Base-by-base conservation (phyloP, 306 rosid genomes). In the Vigna trinervia region DNA sequence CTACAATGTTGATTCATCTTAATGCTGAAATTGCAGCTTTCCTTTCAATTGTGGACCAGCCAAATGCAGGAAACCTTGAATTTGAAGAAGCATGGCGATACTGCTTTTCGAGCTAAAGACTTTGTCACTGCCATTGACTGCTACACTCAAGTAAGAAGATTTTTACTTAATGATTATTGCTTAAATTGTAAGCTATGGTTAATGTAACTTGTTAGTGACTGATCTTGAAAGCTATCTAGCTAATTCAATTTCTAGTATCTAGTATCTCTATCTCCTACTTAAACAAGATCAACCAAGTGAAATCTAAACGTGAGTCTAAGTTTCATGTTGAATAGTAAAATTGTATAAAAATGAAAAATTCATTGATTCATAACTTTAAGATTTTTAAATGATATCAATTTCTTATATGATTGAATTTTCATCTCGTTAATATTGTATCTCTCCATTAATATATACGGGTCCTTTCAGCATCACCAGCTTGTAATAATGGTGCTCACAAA, bases 11-110 rank as follows among this genome's bases (percentile, higher is more conserved):
- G 75, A 85, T 76, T 53, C 39, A 83, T 69, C 64, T 64, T 46
- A 73, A 69, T 81, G 78, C 46, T 75, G 82, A 83, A 58, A 51
- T 68, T 81, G 86, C 94, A 95, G 99, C 97, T 95, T 82, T 95
- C 99, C 23, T 95, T 95, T 84, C 99, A 95, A 78, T 56, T 95
- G 84, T 95, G 97, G 99, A 92, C 99, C 5, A 89, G 83, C 69
- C 97, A 90, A 85, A 95, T 95, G 97, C 99, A 92, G 79, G 99
- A 90, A 65, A 90, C 97, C 39, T 78, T 95, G 70, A 93, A 95
- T 75, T 88, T 89, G 73, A 95, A 95, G 91, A 92, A 87, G 87
- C 92, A 87, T 63, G 99, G 97, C 75, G 99, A 95, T 69, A 77
- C 90, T 72, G 99, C 99, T 78, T 95, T 95, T 80, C 64, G 94